Conservation (phyloP, 2,329 filamentous ascomycete species). For the Sarocladium brachiariae region DNA sequence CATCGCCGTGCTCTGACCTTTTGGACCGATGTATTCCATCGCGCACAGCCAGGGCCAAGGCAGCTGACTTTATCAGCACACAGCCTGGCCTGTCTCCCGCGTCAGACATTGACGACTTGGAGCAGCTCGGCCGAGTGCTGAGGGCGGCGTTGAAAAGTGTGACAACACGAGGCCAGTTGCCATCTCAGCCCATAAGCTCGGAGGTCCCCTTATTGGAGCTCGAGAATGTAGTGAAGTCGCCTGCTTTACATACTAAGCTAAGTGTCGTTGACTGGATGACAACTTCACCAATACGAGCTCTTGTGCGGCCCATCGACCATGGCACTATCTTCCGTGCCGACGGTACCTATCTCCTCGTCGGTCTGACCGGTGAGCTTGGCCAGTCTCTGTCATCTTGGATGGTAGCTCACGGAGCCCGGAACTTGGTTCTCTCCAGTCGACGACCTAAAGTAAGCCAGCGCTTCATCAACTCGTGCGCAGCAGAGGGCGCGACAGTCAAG, state of each 20-base stretch:
- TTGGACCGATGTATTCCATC: not conserved
- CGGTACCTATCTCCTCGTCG: not conserved
- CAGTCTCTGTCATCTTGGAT: not conserved
- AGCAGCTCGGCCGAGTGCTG: not conserved
- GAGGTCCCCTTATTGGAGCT: slow-evolving; percentile 5
- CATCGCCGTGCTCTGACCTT: not conserved
- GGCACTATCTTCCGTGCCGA: not conserved
- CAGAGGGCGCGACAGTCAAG: not conserved
- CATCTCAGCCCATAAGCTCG: slow-evolving; percentile 18
- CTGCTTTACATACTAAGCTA: slow-evolving; percentile 22
- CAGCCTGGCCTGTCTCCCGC: no score
- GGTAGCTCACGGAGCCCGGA: not conserved
- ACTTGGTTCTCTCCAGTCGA: not conserved
- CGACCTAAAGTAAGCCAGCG: not conserved
- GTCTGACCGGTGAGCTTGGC: not conserved
- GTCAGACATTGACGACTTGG: not conserved
- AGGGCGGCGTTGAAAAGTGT: not conserved
- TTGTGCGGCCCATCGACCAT: not conserved
- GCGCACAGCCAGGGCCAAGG: not conserved
- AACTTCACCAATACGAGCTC: not conserved
- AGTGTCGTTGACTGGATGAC: slow-evolving; percentile 11
- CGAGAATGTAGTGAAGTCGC: slow-evolving; percentile 16
- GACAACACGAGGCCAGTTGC: not conserved
- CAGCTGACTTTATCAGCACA: not conserved
- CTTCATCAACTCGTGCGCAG: not conserved